A percentile compares a stretch with the other conserved stretches of the same genome.
phyloP scores from a whole-genome alignment of 2,329 filamentous ascomycete species.

The Sporothrix luriei region DNA sequence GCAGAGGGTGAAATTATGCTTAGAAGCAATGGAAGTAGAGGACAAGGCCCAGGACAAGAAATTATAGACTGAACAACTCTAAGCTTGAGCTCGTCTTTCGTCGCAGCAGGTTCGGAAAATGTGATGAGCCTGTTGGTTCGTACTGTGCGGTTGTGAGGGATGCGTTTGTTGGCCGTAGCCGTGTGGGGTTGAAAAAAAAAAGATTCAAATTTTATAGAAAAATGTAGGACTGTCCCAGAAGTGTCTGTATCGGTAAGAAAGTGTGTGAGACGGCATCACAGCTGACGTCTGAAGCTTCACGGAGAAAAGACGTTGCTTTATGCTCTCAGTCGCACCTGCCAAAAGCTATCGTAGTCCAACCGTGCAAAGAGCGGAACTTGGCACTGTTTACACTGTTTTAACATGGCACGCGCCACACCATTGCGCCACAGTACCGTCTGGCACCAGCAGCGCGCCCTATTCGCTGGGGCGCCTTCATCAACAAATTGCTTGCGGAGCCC shows the following conservation, averaged over 20 bases:
- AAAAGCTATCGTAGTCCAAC: conserved; percentile 20
- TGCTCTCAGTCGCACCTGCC: conserved; percentile 16
- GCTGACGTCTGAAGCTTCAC: conserved; percentile 8
- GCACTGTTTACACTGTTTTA: background rate
- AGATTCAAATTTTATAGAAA: background rate
- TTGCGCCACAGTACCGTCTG: conserved; percentile 19
- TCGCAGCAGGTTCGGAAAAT: background rate
- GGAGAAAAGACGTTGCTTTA: background rate
- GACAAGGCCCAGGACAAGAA: background rate
- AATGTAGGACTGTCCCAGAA: background rate
- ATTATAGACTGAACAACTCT: background rate
- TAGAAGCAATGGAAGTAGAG: background rate
- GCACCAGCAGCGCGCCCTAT: background rate
- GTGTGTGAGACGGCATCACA: conserved; percentile 11
- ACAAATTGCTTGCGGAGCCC: conserved; percentile 26
- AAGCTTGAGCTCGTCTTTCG: conserved; percentile 2
- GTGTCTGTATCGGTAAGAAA: background rate
- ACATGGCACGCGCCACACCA: background rate
- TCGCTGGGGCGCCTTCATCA: conserved; percentile 18
- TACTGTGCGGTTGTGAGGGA: background rate
- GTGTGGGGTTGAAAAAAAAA: background rate
- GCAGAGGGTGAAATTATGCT: background rate
- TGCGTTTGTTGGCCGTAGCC: background rate
- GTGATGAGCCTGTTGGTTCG: background rate
- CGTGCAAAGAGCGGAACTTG: background rate